Conservation (phyloP, 257 asterid species). For the Lantana camara region DNA sequence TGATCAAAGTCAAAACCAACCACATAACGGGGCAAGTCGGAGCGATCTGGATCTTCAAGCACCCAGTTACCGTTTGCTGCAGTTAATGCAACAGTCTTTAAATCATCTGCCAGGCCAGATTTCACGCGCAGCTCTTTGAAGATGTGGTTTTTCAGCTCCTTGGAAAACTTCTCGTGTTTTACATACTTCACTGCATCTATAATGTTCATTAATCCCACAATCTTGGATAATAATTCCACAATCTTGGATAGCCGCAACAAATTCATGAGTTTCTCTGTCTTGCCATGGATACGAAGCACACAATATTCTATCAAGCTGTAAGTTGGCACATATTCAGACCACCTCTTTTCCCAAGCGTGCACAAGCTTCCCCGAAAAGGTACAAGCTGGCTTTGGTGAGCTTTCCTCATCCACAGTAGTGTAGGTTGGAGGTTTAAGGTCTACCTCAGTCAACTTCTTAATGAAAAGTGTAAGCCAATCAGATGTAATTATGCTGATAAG, state of each 20-base stretch:
- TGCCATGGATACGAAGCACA: constrained; percentile 25
- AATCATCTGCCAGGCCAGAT: constrained; percentile 37
- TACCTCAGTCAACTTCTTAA: constrained; percentile 34
- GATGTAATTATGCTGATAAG: constrained; percentile 43
- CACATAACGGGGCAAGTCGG: constrained; percentile 29
- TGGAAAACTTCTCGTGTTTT: constrained; percentile 2
- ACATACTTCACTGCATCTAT: constrained; percentile 31
- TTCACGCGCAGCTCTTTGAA: constrained; percentile 38
- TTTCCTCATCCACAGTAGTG: not conserved
- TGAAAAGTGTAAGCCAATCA: constrained; percentile 32
- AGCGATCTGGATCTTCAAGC: constrained; percentile 29
- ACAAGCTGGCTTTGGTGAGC: not conserved
- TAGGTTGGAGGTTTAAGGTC: too few species aligned
- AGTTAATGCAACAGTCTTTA: constrained; percentile 41
- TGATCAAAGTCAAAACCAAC: constrained; percentile 46
- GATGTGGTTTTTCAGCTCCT: constrained; percentile 37
- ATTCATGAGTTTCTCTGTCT: constrained; percentile 24
- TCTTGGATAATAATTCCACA: constrained; percentile 15
- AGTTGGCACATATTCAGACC: constrained; percentile 41
- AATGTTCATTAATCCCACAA: constrained; percentile 22
- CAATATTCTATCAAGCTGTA: constrained; percentile 43
- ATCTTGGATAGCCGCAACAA: constrained; percentile 2
- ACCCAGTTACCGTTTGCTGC: constrained; percentile 53
- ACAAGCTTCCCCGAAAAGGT: not conserved
- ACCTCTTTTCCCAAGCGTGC: constrained; percentile 26